phyloP scores from a whole-genome alignment of 2,329 filamentous ascomycete genomes.

The Penicillium sp. region DNA sequence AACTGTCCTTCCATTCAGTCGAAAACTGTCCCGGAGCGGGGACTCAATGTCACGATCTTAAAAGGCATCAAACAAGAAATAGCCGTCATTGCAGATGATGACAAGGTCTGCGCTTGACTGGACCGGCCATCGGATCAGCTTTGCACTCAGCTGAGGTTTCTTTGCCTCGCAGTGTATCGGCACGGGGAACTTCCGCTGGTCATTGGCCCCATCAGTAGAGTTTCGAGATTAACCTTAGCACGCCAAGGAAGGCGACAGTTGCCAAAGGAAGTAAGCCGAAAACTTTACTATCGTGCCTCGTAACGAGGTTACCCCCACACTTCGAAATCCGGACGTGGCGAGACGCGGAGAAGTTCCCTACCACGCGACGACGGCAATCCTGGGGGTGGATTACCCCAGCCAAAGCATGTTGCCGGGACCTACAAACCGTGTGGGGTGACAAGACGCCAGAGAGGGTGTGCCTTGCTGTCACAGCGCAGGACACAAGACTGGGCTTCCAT shows the following conservation, averaged over 20 bases:
- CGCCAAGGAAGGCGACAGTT: background rate
- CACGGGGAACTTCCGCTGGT: background rate
- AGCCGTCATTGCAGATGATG: no score
- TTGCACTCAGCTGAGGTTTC: no score
- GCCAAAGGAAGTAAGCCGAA: background rate
- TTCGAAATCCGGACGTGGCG: background rate
- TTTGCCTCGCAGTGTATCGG: no score
- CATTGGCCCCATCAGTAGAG: background rate
- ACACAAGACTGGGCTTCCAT: background rate
- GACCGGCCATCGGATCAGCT: no score
- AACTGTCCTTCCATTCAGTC: no score
- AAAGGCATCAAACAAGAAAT: no score
- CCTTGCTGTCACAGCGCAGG: constrained; percentile 9
- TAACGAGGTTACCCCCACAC: background rate
- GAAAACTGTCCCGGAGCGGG: no score
- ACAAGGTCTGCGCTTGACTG: no score
- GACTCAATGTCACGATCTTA: no score
- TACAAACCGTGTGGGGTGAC: constrained; percentile 9
- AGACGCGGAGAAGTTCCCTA: background rate
- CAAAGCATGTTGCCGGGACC: constrained; percentile 6
- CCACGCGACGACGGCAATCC: background rate
- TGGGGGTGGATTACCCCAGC: constrained; percentile 6
- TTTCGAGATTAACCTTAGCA: background rate
- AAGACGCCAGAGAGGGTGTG: background rate
- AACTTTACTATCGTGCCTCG: background rate